Evolutionary conservation across 768 basidiomycete species (phyloP).

Genomic region (Chalciporus sphaerocephalus): DNA sequence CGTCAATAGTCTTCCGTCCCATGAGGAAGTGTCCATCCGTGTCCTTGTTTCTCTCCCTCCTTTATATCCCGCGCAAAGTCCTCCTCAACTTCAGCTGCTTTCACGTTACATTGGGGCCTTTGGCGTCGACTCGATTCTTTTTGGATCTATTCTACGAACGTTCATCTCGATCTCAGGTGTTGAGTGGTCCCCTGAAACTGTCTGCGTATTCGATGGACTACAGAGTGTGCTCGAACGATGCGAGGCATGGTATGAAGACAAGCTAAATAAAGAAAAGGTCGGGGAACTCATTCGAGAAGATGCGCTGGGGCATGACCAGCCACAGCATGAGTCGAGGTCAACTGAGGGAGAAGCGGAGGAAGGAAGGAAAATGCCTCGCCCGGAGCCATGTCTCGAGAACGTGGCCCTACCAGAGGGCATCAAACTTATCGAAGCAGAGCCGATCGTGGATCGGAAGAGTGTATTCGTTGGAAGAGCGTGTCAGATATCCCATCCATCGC

Average conservation of each 20-base stretch:
- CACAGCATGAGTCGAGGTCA: slow-evolving; percentile 7
- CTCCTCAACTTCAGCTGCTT: slow-evolving; percentile 81
- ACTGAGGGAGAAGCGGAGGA: slow-evolving; percentile 7
- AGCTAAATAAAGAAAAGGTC: slow-evolving; percentile 49
- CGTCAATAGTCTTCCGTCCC: slow-evolving; percentile 45
- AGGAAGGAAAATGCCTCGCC: not conserved
- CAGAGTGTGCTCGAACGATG: slow-evolving; percentile 70
- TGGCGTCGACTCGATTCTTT: slow-evolving; percentile 66
- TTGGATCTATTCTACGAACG: slow-evolving; percentile 73
- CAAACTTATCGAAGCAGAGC: slow-evolving; percentile 66
- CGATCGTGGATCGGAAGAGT: slow-evolving; percentile 83
- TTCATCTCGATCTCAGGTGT: slow-evolving; percentile 74
- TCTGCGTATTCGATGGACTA: slow-evolving; percentile 86
- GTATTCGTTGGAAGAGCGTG: slow-evolving; percentile 85
- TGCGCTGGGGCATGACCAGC: slow-evolving; percentile 25
- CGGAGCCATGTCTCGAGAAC: slow-evolving; percentile 8
- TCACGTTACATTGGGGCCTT: slow-evolving; percentile 81
- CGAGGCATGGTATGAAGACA: slow-evolving; percentile 67
- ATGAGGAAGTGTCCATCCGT: slow-evolving; percentile 49
- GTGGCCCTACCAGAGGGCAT: slow-evolving; percentile 52
- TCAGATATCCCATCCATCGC: slow-evolving; percentile 67
- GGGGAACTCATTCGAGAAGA: slow-evolving; percentile 58
- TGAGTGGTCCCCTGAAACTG: slow-evolving; percentile 68
- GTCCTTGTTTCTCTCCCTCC: slow-evolving; percentile 55
- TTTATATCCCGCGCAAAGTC: slow-evolving; percentile 59